Evolutionary conservation across 2,329 filamentous ascomycete species (phyloP).

Genomic region (Aspergillus aculeatinus): DNA sequence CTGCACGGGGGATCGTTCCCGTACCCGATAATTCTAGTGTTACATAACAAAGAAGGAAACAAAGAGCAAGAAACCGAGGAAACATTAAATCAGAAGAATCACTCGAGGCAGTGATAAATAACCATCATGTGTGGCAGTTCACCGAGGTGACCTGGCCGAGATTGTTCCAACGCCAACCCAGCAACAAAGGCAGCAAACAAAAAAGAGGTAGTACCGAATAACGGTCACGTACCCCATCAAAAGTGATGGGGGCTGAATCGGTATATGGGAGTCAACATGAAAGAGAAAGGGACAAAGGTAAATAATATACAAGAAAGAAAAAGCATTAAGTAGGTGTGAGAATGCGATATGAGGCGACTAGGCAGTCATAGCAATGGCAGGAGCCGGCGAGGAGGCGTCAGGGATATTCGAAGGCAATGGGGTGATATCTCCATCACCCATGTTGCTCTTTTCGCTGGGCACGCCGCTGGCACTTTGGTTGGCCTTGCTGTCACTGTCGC

Average conservation of each 20-base stretch:
- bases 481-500: constrained; percentile 57
- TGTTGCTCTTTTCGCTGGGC: constrained; percentile 60
- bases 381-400: constrained; percentile 54
- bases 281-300: background rate
- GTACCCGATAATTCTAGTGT: background rate
- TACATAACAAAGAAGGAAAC: background rate
- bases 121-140: background rate
- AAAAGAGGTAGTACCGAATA: background rate
- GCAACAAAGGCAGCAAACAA: background rate
- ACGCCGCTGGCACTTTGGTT: constrained; percentile 57
- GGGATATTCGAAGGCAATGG: constrained; percentile 46
- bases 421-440: constrained; percentile 50
- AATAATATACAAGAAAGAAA: constrained; percentile 29
- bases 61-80: background rate
- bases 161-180: constrained; percentile 12
- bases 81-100: background rate
- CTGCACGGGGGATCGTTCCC: background rate
- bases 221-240: constrained; percentile 7
- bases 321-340: constrained; percentile 1
- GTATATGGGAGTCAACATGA: too few species aligned
- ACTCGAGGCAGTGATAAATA: background rate
- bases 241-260: background rate
- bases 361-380: constrained; percentile 43
- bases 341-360: constrained; percentile 17
- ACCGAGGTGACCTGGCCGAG: background rate